Conservation (phyloP, 2,329 filamentous ascomycete genomes). For the Coniella vitis region DNA sequence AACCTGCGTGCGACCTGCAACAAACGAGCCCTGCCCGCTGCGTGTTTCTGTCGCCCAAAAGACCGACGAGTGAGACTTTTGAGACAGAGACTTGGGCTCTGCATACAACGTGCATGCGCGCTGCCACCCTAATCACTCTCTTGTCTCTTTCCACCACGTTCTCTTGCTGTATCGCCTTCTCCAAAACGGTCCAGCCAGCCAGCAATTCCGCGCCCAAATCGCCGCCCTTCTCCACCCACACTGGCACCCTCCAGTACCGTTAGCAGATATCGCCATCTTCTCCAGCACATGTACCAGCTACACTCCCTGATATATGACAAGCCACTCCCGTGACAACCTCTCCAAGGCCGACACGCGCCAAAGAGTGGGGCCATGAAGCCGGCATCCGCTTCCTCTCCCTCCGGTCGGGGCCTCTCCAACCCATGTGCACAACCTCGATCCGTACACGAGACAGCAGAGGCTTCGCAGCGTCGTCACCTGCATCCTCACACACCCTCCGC, state of each 20-base stretch:
- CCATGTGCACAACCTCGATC: slow-evolving; percentile 4
- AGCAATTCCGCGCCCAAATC: no score
- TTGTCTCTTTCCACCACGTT: no score
- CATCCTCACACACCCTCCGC: slow-evolving; percentile 9
- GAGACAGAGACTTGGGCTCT: no score
- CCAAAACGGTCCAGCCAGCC: no score
- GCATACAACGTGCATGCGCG: slow-evolving; percentile 16
- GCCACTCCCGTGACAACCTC: slow-evolving; percentile 15
- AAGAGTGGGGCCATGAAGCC: slow-evolving; percentile 18
- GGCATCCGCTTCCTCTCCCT: slow-evolving; percentile 7
- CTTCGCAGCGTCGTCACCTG: slow-evolving; percentile 11
- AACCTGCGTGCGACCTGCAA: neutral
- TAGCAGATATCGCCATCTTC: neutral
- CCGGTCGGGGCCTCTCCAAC: neutral
- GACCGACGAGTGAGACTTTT: slow-evolving; percentile 11
- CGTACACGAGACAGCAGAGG: neutral
- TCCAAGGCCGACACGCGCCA: slow-evolving; percentile 17
- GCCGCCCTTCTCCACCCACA: no score
- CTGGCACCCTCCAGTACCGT: no score
- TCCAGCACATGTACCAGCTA: slow-evolving; percentile 3
- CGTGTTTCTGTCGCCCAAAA: no score
- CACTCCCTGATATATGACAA: slow-evolving; percentile 16
- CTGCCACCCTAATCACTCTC: slow-evolving; percentile 15
- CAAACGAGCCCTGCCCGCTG: neutral
- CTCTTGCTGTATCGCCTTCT: no score